phyloP scores from a whole-genome alignment of 192 early-diverging fungal species.

The Entrophospora sp. region DNA sequence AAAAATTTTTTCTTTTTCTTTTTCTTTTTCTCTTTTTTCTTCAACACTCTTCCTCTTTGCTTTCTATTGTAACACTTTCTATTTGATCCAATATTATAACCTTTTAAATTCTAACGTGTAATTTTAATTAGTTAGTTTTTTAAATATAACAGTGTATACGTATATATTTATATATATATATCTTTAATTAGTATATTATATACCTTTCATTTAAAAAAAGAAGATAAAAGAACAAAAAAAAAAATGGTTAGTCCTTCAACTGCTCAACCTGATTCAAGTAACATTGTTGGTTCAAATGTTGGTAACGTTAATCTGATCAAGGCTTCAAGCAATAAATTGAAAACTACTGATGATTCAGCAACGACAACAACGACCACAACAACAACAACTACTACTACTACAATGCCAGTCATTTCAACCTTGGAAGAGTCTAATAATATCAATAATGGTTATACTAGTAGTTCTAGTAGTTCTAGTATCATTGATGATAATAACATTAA shows the following conservation, averaged over 20 bases:
- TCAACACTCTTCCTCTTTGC: no score
- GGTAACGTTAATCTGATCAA: constrained; percentile 15
- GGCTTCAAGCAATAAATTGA: background rate
- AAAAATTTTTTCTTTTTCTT: no score
- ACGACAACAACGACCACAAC: background rate
- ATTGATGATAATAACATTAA: background rate
- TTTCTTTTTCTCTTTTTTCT: no score
- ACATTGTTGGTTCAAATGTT: background rate
- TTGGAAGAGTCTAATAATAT: background rate
- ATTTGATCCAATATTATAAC: no score
- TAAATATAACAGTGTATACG: no score
- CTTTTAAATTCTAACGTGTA: no score
- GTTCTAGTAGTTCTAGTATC: background rate
- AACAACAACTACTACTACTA: background rate
- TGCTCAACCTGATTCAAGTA: constrained; percentile 9
- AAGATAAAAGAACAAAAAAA: background rate
- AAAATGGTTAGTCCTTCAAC: constrained; percentile 19
- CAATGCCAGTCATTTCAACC: background rate
- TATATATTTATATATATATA: no score
- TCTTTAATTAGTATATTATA: background rate
- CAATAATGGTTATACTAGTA: background rate
- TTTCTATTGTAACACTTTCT: background rate
- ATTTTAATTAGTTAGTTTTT: no score
- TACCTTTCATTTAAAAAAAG: no score
- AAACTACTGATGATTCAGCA: background rate